phyloP scores from a whole-genome alignment of 805 yeast species.

The Kodamaea nitidulidarum region DNA sequence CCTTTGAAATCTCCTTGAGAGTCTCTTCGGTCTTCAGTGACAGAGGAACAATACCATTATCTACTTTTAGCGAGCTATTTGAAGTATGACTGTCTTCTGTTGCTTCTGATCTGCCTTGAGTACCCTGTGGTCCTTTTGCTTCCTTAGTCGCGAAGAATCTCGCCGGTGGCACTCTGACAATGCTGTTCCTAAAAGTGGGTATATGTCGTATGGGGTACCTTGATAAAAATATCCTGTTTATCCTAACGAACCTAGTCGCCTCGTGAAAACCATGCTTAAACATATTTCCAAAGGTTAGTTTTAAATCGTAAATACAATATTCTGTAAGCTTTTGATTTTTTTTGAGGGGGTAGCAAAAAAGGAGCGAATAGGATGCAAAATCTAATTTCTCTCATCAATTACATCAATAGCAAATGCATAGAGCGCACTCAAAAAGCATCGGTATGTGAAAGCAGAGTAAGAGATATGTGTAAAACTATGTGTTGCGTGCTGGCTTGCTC shows the following conservation, averaged over 20 bases:
- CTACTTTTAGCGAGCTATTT: not conserved
- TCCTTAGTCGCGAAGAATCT: not conserved
- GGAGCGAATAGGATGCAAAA: no score
- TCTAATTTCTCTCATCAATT: not conserved
- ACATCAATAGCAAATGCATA: slow-evolving; percentile 11
- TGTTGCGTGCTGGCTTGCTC: not conserved
- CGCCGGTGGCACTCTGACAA: not conserved
- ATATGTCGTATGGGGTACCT: not conserved
- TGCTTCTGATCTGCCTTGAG: not conserved
- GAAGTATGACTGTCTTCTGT: not conserved
- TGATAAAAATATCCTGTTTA: no score
- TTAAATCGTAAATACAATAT: no score
- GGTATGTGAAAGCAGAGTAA: slow-evolving; percentile 13
- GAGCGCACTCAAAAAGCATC: slow-evolving; percentile 14
- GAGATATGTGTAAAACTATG: slow-evolving; percentile 11
- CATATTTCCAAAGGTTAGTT: not conserved
- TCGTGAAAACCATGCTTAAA: not conserved
- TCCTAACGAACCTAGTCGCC: not conserved
- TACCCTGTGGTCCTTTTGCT: not conserved
- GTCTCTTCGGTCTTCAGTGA: not conserved
- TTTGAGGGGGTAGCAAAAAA: no score
- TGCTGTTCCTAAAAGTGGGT: not conserved
- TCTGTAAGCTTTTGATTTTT: no score
- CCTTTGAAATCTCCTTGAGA: not conserved
- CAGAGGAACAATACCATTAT: not conserved